phyloP scores from a whole-genome alignment of 768 basidiomycete species.

The Lactarius deliciosus region DNA sequence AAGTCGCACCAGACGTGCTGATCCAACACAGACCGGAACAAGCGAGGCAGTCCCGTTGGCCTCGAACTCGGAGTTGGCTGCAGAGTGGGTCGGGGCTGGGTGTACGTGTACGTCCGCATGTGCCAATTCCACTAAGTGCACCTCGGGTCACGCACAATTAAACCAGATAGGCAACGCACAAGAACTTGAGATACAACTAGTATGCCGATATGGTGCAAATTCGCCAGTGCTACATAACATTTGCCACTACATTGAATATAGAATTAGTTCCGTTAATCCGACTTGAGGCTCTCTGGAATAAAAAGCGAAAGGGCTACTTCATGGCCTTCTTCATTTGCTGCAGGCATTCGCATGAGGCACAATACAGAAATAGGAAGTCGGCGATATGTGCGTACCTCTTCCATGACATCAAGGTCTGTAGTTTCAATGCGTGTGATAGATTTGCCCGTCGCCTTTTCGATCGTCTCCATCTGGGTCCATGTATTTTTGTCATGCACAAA shows the following conservation, averaged over 20 bases:
- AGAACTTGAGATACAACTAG: background rate
- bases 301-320: constrained; percentile 44
- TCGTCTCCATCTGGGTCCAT: constrained; percentile 86
- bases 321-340: constrained; percentile 82
- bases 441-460: constrained; percentile 75
- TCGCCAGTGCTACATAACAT: constrained; percentile 40
- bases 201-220: constrained; percentile 31
- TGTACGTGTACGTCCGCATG: background rate
- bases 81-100: background rate
- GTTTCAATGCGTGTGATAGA: constrained; percentile 87
- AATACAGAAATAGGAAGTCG: background rate
- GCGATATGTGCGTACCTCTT: constrained; percentile 56
- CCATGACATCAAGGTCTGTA: constrained; percentile 89
- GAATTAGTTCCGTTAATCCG: constrained; percentile 5
- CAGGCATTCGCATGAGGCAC: constrained; percentile 6
- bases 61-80: background rate
- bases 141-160: background rate
- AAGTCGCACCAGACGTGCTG: too few relatives aligned
- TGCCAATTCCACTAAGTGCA: background rate
- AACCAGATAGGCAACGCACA: background rate
- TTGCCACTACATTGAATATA: constrained; percentile 17
- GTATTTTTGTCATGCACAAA: constrained; percentile 92
- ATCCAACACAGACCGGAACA: background rate
- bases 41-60: background rate
- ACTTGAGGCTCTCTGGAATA: background rate